Percentiles rank a stretch among this genome's conserved stretches.
Evolutionary conservation across 2,329 filamentous ascomycete species (phyloP).

Genomic region (Sarocladiaceae sp.): DNA sequence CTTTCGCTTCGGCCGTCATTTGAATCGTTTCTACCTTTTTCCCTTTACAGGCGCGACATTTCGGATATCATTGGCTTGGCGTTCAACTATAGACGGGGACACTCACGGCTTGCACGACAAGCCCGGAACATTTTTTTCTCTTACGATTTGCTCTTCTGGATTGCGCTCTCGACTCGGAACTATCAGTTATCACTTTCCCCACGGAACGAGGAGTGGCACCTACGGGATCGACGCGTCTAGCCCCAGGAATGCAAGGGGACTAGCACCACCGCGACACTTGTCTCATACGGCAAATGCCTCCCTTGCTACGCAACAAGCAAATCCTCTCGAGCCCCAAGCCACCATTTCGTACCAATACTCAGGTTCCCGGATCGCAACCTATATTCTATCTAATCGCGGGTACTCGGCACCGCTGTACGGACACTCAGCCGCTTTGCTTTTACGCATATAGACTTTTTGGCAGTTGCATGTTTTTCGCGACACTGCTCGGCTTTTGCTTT

Average conservation of each 20-base stretch:
- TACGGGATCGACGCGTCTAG: constrained; percentile 5
- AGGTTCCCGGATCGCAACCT: not conserved
- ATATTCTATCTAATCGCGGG: not conserved
- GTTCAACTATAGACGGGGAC: constrained; percentile 28
- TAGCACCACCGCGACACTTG: constrained; percentile 2
- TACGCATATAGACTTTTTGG: constrained; percentile 7
- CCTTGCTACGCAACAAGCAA: not conserved
- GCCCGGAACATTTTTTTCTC: constrained; percentile 16
- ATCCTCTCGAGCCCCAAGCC: not conserved
- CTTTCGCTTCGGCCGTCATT: constrained; percentile 9
- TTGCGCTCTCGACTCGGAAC: not conserved
- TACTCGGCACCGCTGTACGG: not conserved
- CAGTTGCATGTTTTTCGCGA: constrained; percentile 10
- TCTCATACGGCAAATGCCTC: constrained; percentile 4
- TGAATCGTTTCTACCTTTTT: constrained; percentile 10
- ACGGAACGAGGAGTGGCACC: constrained; percentile 5
- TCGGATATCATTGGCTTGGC: constrained; percentile 19
- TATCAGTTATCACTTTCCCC: constrained; percentile 6
- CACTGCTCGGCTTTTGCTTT: not conserved
- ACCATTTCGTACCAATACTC: not conserved
- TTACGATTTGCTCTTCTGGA: not conserved
- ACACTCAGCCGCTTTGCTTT: constrained; percentile 6
- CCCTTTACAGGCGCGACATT: constrained; percentile 14
- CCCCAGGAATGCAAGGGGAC: constrained; percentile 7
- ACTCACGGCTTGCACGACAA: constrained; percentile 13